These are phyloP conservation scores for Yamadazyma atmosphaerica DNA, from an alignment of 1,139 yeast species.

Conservation along the genomic window DNA sequence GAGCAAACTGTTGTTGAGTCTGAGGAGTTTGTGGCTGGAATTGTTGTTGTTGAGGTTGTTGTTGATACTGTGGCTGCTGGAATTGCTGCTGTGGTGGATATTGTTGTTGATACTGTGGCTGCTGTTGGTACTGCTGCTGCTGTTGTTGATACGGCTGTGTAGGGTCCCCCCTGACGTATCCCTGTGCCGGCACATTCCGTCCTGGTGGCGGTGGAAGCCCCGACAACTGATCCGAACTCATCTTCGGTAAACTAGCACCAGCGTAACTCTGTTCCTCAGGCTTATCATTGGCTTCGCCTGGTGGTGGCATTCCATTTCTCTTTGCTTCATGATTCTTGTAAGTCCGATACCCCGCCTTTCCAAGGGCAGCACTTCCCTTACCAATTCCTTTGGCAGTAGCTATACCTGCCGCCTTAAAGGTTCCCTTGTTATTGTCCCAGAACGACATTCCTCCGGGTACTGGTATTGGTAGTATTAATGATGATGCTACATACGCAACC, in stretches of 20 bases:
- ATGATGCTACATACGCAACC: not conserved
- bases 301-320: constrained; percentile 19
- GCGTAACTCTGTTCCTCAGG: too few relatives aligned
- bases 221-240: constrained; percentile 24
- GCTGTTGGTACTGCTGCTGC: constrained; percentile 7
- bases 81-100: constrained; percentile 1
- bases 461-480: constrained; percentile 1
- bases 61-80: constrained; percentile 7
- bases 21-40: too few relatives aligned
- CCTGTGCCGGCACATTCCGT: constrained; percentile 1
- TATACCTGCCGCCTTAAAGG: constrained; percentile 47
- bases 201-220: constrained; percentile 40
- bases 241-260: constrained; percentile 2
- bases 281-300: too few relatives aligned
- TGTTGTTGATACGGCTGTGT: not conserved
- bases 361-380: constrained; percentile 45
- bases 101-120: not conserved
- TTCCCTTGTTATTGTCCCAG: constrained; percentile 55
- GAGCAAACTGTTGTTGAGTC: too few relatives aligned
- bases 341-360: constrained; percentile 51
- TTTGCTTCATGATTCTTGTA: constrained; percentile 43
- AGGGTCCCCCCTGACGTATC: not conserved
- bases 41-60: constrained; percentile 6
- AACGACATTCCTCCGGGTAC: constrained; percentile 31
- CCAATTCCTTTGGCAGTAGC: constrained; percentile 53